A percentile compares a stretch with the other conserved stretches of the same genome.
Conservation (phyloP, 2,329 filamentous ascomycete genomes). For the Fusarium sp. region DNA sequence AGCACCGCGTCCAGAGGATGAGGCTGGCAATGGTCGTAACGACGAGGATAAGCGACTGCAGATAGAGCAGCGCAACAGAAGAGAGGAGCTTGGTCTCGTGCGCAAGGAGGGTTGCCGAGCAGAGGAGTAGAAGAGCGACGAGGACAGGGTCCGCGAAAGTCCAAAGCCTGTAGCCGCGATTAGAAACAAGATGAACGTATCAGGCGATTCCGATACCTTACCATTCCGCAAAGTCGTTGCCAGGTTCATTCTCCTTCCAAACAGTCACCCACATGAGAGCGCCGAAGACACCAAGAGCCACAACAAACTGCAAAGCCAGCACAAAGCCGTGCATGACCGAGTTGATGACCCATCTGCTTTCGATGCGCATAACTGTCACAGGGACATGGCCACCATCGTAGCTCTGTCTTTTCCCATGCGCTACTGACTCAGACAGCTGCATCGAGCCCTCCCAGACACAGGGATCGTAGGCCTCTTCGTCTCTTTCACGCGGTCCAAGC, state of each 20-base stretch:
- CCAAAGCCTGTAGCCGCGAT: constrained; percentile 46
- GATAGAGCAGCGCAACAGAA: constrained; percentile 44
- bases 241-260: constrained; percentile 42
- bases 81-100: constrained; percentile 50
- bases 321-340: constrained; percentile 47
- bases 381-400: constrained; percentile 11
- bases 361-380: constrained; percentile 19
- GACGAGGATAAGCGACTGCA: constrained; percentile 48
- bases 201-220: constrained; percentile 9
- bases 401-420: constrained; percentile 14
- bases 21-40: constrained; percentile 40
- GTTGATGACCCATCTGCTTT: constrained; percentile 35
- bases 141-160: constrained; percentile 42
- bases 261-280: constrained; percentile 49
- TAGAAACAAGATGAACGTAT: background rate
- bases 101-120: constrained; percentile 40
- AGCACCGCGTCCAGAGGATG: constrained; percentile 41
- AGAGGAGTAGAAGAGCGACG: constrained; percentile 40
- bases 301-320: constrained; percentile 47
- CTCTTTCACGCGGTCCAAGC: constrained; percentile 31
- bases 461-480: constrained; percentile 34
- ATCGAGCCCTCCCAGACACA: constrained; percentile 26
- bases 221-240: constrained; percentile 47
- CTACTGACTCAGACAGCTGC: background rate
- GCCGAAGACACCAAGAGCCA: constrained; percentile 46